Evolutionary conservation across 345 rosid species (phyloP).

Genomic region (Boechera stricta): DNA sequence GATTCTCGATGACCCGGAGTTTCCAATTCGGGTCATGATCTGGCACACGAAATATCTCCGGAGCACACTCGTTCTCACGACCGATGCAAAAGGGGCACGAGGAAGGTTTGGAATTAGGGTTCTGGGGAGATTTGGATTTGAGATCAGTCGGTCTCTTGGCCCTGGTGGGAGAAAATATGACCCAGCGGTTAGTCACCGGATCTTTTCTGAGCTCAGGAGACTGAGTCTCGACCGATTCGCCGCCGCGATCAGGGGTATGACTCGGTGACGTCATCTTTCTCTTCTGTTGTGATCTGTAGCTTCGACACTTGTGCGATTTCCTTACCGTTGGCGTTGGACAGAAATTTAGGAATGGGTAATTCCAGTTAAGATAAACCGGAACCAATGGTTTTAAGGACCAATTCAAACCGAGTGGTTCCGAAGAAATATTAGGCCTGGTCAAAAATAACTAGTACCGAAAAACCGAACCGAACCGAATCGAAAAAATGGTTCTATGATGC

Average conservation of each 20-base stretch:
- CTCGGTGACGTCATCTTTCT: conserved; percentile 47
- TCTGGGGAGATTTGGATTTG: conserved; percentile 67
- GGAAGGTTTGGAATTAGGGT: conserved; percentile 40
- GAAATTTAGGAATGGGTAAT: background rate
- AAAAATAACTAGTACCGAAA: no score
- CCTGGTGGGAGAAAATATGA: conserved; percentile 74
- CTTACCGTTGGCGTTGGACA: background rate
- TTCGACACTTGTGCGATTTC: conserved; percentile 12
- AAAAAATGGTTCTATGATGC: no score
- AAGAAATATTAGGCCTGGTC: no score
- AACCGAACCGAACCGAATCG: no score
- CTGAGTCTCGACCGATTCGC: conserved; percentile 40
- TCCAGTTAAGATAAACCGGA: background rate
- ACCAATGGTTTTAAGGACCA: background rate
- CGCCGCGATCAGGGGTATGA: conserved; percentile 35
- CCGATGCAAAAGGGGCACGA: conserved; percentile 86
- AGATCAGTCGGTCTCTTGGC: conserved; percentile 82
- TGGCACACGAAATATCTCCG: conserved; percentile 82
- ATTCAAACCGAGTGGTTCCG: conserved; percentile 13
- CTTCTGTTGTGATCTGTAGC: background rate
- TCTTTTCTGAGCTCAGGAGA: conserved; percentile 73
- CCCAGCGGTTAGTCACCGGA: conserved; percentile 69
- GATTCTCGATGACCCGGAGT: conserved; percentile 84
- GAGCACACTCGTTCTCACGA: conserved; percentile 82
- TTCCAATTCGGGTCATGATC: conserved; percentile 59